Percentiles rank a stretch among this genome's conserved stretches.
Evolutionary conservation across 176 grass and related monocot genomes (phyloP).

Genomic region (Urochloa ruziziensis): DNA sequence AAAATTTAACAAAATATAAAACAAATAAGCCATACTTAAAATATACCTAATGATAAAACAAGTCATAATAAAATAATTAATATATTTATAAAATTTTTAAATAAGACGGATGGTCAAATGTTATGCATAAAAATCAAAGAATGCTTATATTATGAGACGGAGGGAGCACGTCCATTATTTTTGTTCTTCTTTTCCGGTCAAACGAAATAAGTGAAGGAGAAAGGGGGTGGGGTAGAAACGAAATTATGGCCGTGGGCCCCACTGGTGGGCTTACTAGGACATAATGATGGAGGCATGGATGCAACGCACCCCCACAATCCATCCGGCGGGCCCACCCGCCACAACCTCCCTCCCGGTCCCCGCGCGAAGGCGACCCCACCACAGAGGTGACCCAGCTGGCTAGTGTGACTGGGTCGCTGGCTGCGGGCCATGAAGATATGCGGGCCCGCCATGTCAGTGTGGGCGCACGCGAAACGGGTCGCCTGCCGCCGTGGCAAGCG

Average conservation of each 20-base stretch:
- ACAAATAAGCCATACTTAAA: no score
- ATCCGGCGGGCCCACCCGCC: not conserved
- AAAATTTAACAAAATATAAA: no score
- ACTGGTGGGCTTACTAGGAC: not conserved
- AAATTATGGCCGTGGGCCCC: not conserved
- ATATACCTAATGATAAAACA: no score
- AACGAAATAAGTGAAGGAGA: not conserved
- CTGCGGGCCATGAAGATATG: rapidly evolving
- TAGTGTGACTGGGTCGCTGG: not conserved
- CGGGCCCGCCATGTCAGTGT: not conserved
- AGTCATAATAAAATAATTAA: no score
- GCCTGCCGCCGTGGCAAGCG: no score
- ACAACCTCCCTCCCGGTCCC: no score
- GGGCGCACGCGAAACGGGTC: no score
- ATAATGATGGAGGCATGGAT: slow-evolving; percentile 28
- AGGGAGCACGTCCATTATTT: no score
- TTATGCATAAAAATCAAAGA: no score
- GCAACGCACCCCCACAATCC: not conserved
- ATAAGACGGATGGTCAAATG: not conserved
- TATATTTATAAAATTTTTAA: no score
- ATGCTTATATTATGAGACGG: no score
- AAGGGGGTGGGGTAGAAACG: not conserved
- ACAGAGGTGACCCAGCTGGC: not conserved
- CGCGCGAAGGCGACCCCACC: not conserved
- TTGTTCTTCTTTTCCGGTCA: not conserved